phyloP scores from a whole-genome alignment of 140 eudicot genomes.

The Ambrosia hybrid region DNA sequence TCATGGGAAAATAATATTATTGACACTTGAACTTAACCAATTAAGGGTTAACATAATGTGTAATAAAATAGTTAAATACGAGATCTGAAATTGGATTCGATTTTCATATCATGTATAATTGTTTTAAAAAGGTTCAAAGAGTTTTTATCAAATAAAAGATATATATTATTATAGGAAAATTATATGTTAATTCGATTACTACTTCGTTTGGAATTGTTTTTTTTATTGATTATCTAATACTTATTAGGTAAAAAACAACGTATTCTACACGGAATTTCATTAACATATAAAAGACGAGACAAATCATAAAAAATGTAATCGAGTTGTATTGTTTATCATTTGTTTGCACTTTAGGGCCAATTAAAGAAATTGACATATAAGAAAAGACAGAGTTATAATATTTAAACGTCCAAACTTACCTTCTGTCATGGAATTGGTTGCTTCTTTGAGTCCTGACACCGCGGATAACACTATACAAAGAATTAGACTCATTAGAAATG shows the following conservation, averaged over 20 bases:
- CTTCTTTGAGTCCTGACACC: slow-evolving; percentile 68
- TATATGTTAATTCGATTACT: neutral
- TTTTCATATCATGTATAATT: neutral
- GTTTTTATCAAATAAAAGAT: neutral
- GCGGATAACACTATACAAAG: slow-evolving; percentile 63
- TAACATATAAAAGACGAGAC: neutral
- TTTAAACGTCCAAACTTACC: slow-evolving; percentile 34
- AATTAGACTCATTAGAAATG: neutral
- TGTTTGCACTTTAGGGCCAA: too few species aligned
- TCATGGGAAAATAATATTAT: neutral
- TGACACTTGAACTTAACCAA: slow-evolving; percentile 7
- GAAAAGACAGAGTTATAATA: neutral
- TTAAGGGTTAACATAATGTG: neutral
- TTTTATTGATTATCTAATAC: neutral
- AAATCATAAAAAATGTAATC: neutral
- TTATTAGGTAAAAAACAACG: too few species aligned
- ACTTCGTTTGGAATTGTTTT: neutral
- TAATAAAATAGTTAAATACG: neutral
- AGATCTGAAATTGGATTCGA: neutral
- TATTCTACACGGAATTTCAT: too few species aligned
- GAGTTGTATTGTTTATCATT: neutral
- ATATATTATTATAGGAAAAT: neutral
- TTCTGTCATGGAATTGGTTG: slow-evolving; percentile 53
- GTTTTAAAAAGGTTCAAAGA: neutral
- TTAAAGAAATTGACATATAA: too few species aligned